phyloP scores from a whole-genome alignment of 2,329 filamentous ascomycete species.

The Venturia aucupariae region DNA sequence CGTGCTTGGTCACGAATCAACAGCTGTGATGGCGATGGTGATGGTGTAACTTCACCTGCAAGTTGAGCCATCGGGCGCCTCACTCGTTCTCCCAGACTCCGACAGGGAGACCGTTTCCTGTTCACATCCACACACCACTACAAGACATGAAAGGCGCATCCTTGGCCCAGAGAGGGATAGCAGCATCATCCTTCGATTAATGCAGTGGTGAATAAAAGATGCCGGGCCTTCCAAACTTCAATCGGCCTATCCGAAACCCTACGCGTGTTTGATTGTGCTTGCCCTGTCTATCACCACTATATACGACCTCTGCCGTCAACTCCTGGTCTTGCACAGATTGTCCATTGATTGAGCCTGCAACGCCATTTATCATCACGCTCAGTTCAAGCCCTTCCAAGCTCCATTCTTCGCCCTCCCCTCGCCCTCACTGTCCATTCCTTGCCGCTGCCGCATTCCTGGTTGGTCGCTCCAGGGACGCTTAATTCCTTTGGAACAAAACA shows the following conservation, averaged over 20 bases:
- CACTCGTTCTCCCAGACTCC: neutral
- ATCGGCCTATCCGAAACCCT: neutral
- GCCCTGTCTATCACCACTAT: neutral
- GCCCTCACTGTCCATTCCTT: neutral
- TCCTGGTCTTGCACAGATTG: neutral
- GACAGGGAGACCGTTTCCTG: neutral
- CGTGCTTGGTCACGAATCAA: neutral
- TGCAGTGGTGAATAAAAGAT: too few relatives aligned
- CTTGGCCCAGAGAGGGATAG: neutral
- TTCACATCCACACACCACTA: too few relatives aligned
- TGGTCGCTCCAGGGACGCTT: neutral
- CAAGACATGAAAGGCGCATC: neutral
- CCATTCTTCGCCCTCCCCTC: neutral
- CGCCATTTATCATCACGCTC: too few relatives aligned
- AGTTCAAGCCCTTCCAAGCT: neutral
- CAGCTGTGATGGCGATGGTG: neutral
- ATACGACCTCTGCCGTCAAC: neutral
- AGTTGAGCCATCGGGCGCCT: neutral
- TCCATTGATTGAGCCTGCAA: neutral
- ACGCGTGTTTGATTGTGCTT: neutral
- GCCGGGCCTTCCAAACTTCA: too few relatives aligned
- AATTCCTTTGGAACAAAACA: slow-evolving; percentile 4
- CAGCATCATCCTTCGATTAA: too few relatives aligned
- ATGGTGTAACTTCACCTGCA: too few relatives aligned
- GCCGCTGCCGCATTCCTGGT: neutral